These are phyloP conservation scores for Rhynchosporium agropyri DNA, from an alignment of 2,329 filamentous ascomycete genomes.

Conservation along the genomic window DNA sequence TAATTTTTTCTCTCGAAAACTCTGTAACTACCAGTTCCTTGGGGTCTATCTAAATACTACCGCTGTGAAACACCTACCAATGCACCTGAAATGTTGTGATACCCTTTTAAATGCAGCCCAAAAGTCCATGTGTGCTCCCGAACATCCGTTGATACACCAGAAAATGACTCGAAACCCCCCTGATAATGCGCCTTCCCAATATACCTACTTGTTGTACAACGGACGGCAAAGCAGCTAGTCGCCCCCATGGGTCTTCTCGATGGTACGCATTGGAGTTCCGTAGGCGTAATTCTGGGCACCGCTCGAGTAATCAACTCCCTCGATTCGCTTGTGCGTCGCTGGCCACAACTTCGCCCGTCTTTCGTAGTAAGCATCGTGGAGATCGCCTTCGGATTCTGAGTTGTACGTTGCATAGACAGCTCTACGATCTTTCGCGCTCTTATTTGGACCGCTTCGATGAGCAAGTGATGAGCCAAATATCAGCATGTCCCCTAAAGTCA, in stretches of 20 bases:
- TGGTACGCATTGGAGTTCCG: conserved; percentile 46
- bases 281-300: conserved; percentile 44
- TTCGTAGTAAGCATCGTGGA: conserved; percentile 48
- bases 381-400: conserved; percentile 45
- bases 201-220: not conserved
- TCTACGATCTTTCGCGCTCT: conserved; percentile 42
- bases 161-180: no score
- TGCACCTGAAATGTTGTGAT: not conserved
- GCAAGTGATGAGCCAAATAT: conserved; percentile 44
- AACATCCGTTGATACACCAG: no score
- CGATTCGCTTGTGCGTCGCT: conserved; percentile 45
- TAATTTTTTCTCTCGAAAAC: not conserved
- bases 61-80: not conserved
- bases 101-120: not conserved
- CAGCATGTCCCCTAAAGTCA: conserved; percentile 40
- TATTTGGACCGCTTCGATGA: conserved; percentile 41
- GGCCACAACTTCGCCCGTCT: conserved; percentile 47
- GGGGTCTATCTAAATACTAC: not conserved
- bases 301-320: conserved; percentile 43
- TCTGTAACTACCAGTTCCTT: not conserved
- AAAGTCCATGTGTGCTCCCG: no score
- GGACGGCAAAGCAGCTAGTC: not conserved
- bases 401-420: conserved; percentile 50
- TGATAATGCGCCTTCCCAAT: not conserved
- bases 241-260: conserved; percentile 32